Percentiles rank a stretch among this genome's conserved stretches.
These are phyloP conservation scores for Boletellus ananas DNA, from an alignment of 768 basidiomycete species.

Conservation along the genomic window DNA sequence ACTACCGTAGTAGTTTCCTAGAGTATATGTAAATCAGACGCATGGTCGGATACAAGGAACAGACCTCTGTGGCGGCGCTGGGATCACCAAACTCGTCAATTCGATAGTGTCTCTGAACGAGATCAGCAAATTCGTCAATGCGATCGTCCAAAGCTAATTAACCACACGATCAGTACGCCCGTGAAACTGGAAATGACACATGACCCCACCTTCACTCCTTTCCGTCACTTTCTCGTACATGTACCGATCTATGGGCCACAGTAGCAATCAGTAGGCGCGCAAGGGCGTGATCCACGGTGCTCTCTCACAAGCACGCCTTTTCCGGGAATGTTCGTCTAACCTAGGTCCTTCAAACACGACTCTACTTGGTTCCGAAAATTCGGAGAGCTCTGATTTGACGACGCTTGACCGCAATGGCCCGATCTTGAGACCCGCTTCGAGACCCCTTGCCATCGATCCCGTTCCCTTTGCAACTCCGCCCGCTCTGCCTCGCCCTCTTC, in stretches of 20 bases:
- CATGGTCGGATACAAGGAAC: neutral
- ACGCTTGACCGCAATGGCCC: constrained; percentile 3
- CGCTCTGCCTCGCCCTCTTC: constrained; percentile 9
- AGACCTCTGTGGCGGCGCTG: constrained; percentile 49
- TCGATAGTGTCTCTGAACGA: constrained; percentile 64
- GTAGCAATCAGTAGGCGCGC: neutral
- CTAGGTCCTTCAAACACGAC: constrained; percentile 31
- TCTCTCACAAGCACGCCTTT: constrained; percentile 55
- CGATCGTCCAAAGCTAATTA: constrained; percentile 71
- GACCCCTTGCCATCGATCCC: neutral
- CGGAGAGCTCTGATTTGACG: constrained; percentile 17
- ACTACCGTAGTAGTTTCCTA: constrained; percentile 67
- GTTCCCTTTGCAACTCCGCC: neutral
- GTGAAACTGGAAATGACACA: constrained; percentile 1
- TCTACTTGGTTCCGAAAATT: constrained; percentile 24
- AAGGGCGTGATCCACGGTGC: neutral
- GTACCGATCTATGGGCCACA: constrained; percentile 60
- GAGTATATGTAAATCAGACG: neutral
- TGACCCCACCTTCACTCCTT: constrained; percentile 65
- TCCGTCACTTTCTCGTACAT: constrained; percentile 92
- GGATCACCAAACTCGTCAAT: constrained; percentile 80
- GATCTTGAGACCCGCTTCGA: constrained; percentile 17
- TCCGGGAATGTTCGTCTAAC: constrained; percentile 31
- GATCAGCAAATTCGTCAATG: constrained; percentile 82
- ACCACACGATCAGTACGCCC: neutral